phyloP scores from a whole-genome alignment of 306 rosid species.

The Cucurbita pepo region DNA sequence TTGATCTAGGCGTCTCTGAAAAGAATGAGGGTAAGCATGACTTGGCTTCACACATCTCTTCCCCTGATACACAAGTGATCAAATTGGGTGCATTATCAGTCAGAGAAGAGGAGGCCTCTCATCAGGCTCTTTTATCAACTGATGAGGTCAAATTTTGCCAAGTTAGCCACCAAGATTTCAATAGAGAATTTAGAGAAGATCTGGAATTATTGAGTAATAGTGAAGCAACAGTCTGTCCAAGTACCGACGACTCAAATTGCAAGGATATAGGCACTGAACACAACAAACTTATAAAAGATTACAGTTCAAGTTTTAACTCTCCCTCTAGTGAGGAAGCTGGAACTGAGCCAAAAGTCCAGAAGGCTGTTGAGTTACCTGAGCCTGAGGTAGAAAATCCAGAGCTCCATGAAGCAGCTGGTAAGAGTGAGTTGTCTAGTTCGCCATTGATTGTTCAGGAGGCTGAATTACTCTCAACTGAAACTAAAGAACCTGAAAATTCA shows the following conservation, averaged over 20 bases:
- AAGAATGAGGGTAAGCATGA: conserved; percentile 28
- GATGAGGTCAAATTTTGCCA: conserved; percentile 16
- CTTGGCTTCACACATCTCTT: conserved; percentile 13
- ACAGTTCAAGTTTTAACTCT: conserved; percentile 8
- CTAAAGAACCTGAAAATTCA: conserved; percentile 14
- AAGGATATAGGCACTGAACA: conserved; percentile 21
- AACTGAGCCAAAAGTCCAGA: conserved; percentile 15
- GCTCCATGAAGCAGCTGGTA: conserved; percentile 12
- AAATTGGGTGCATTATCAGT: conserved; percentile 13
- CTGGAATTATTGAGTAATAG: conserved; percentile 6
- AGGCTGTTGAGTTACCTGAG: conserved; percentile 8
- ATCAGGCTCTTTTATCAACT: conserved; percentile 17
- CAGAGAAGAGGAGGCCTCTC: conserved; percentile 17
- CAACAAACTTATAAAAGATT: conserved; percentile 17
- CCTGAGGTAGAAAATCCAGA: conserved; percentile 16
- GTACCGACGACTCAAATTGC: conserved; percentile 15
- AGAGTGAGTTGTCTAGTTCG: conserved; percentile 15
- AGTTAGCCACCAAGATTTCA: conserved; percentile 22
- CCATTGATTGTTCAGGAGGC: conserved; percentile 11
- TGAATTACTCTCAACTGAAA: conserved; percentile 18
- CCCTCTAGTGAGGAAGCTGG: conserved; percentile 10
- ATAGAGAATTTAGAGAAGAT: conserved; percentile 20
- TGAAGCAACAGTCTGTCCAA: conserved; percentile 20
- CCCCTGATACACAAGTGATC: conserved; percentile 20
- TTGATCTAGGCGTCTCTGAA: conserved; percentile 31